A percentile compares a stretch with the other conserved stretches of the same genome.
These are phyloP conservation scores for Kazachstania martiniae DNA, from an alignment of 805 yeast genomes.

Conservation along the genomic window DNA sequence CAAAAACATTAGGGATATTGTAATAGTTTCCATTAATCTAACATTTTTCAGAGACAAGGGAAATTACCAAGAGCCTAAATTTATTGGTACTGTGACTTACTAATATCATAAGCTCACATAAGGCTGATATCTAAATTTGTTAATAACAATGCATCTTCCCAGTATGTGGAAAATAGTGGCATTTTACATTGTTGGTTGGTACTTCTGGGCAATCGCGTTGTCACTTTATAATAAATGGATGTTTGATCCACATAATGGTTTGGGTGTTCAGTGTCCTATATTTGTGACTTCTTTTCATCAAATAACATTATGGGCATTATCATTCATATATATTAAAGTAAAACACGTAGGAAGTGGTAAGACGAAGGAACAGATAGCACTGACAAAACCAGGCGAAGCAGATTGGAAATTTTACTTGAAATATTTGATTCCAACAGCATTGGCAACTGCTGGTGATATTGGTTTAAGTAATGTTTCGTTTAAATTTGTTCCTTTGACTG, in stretches of 20 bases:
- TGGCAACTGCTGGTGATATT: constrained; percentile 87
- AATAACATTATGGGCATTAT: constrained; percentile 46
- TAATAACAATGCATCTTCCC: constrained; percentile 1
- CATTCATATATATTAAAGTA: constrained; percentile 30
- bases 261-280: constrained; percentile 75
- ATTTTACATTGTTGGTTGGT: constrained; percentile 44
- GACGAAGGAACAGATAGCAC: neutral
- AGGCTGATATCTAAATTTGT: neutral
- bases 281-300: constrained; percentile 82
- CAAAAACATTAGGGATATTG: too few relatives aligned
- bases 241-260: constrained; percentile 62
- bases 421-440: constrained; percentile 70
- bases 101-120: neutral
- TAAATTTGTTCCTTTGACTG: constrained; percentile 63
- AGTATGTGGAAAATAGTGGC: constrained; percentile 2
- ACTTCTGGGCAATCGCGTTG: constrained; percentile 53
- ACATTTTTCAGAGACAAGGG: too few relatives aligned
- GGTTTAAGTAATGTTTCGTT: constrained; percentile 85
- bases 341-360: neutral
- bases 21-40: too few relatives aligned
- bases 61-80: too few relatives aligned
- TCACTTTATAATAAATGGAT: constrained; percentile 93
- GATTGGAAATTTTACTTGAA: constrained; percentile 33
- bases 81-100: too few relatives aligned
- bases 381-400: neutral